Percentiles rank a stretch among this genome's conserved stretches.
Conservation (phyloP, 2,329 filamentous ascomycete genomes). For the Sclerotinia trifoliorum region DNA sequence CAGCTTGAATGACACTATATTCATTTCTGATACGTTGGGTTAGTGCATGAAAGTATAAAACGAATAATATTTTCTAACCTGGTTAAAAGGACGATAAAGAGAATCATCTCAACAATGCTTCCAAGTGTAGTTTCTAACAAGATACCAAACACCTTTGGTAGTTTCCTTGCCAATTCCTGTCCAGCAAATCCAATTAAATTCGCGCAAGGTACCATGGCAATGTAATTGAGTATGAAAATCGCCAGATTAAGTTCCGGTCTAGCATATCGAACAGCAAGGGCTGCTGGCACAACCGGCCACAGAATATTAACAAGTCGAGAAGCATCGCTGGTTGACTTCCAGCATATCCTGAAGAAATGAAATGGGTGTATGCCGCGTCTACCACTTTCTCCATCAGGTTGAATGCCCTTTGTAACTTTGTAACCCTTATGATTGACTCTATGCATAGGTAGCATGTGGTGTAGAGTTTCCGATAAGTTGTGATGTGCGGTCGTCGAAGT, state of each 20-base stretch:
- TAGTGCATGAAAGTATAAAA: background rate
- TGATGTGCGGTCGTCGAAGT: constrained; percentile 15
- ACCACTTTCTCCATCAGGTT: constrained; percentile 64
- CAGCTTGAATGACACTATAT: constrained; percentile 76
- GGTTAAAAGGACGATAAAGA: constrained; percentile 73
- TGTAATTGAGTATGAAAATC: constrained; percentile 69
- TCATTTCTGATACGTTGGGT: constrained; percentile 35
- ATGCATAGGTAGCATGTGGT: constrained; percentile 19
- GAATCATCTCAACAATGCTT: constrained; percentile 75
- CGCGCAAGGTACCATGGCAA: constrained; percentile 75
- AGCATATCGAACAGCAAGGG: constrained; percentile 62
- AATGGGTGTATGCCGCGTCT: constrained; percentile 62
- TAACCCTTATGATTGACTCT: constrained; percentile 30
- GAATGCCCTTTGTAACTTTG: constrained; percentile 41
- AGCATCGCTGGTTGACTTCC: constrained; percentile 60
- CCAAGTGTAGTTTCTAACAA: constrained; percentile 63
- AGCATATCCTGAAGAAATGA: constrained; percentile 63
- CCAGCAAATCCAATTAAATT: constrained; percentile 75
- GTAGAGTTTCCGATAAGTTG: constrained; percentile 15
- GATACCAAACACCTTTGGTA: constrained; percentile 70
- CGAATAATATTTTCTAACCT: constrained; percentile 30
- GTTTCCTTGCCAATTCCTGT: constrained; percentile 68
- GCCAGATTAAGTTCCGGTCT: constrained; percentile 57
- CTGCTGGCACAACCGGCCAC: constrained; percentile 73
- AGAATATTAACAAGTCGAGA: constrained; percentile 68